Evolutionary conservation across 257 asterid species (phyloP).

Genomic region (Verbena officinalis): DNA sequence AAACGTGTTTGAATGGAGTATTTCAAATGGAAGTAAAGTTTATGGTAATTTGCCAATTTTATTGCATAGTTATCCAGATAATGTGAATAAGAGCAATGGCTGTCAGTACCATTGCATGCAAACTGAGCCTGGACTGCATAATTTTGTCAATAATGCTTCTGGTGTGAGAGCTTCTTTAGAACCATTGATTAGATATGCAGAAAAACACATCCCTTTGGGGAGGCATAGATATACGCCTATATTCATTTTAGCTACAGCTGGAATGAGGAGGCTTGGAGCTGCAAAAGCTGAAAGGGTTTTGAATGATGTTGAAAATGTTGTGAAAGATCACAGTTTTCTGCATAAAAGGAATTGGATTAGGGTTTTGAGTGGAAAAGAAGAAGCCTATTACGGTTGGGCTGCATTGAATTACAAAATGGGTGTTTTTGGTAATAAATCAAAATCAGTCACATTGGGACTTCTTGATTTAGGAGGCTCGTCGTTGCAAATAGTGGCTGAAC

Average conservation of each 20-base stretch:
- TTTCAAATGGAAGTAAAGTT: slow-evolving; percentile 31
- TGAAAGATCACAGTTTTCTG: slow-evolving; percentile 53
- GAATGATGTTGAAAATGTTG: slow-evolving; percentile 49
- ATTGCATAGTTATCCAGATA: slow-evolving; percentile 57
- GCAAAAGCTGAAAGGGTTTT: slow-evolving; percentile 45
- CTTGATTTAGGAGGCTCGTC: slow-evolving; percentile 94
- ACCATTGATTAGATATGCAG: slow-evolving; percentile 71
- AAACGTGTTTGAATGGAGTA: slow-evolving; percentile 66
- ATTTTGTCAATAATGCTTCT: slow-evolving; percentile 52
- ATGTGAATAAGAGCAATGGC: slow-evolving; percentile 46
- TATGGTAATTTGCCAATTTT: slow-evolving; percentile 55
- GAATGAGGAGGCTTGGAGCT: slow-evolving; percentile 66
- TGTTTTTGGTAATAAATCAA: slow-evolving; percentile 42
- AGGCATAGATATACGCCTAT: slow-evolving; percentile 55
- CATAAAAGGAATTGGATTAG: slow-evolving; percentile 60
- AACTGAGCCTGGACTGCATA: slow-evolving; percentile 78
- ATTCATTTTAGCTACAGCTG: slow-evolving; percentile 79
- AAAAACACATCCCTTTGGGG: slow-evolving; percentile 58
- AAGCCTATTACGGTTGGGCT: slow-evolving; percentile 85
- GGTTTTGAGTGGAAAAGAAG: slow-evolving; percentile 83
- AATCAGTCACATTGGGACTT: slow-evolving; percentile 61
- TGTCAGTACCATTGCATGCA: slow-evolving; percentile 82
- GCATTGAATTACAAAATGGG: slow-evolving; percentile 75
- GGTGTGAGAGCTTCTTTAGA: slow-evolving; percentile 58
- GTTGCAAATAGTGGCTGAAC: slow-evolving; percentile 79